These are phyloP conservation scores for Monilinia laxa DNA, from an alignment of 2,329 filamentous ascomycete species.

Conservation along the genomic window DNA sequence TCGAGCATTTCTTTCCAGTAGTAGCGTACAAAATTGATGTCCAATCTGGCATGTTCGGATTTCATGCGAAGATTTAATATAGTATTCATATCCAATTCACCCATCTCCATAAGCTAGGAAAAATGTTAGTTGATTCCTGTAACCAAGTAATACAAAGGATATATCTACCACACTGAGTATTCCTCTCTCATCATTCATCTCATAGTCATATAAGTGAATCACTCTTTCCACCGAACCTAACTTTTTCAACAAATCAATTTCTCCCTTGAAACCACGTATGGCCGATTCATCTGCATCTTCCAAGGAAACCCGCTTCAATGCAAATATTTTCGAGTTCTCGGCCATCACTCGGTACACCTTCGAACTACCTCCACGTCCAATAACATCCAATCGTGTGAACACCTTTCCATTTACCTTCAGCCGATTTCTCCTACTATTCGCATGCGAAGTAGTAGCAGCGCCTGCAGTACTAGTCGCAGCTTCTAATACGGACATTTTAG, in stretches of 20 bases:
- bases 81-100: conserved; percentile 88
- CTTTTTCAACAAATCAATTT: conserved; percentile 86
- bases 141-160: background rate
- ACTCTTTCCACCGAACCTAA: conserved; percentile 84
- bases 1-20: conserved; percentile 99
- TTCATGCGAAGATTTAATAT: conserved; percentile 74
- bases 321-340: conserved; percentile 94
- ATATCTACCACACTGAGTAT: conserved; percentile 73
- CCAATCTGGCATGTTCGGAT: conserved; percentile 71
- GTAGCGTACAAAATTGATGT: conserved; percentile 88
- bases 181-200: conserved; percentile 90
- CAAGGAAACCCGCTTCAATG: conserved; percentile 86
- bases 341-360: conserved; percentile 97
- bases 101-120: conserved; percentile 86
- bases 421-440: conserved; percentile 70
- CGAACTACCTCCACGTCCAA: conserved; percentile 88
- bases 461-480: conserved; percentile 82
- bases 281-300: conserved; percentile 84
- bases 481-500: conserved; percentile 96
- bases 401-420: conserved; percentile 87
- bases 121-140: conserved; percentile 10
- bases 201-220: conserved; percentile 86
- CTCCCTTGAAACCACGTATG: conserved; percentile 85
- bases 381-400: conserved; percentile 85
- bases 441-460: conserved; percentile 71